phyloP scores from a whole-genome alignment of 495 filamentous ascomycete species.

The Talaromyces borbonicus region DNA sequence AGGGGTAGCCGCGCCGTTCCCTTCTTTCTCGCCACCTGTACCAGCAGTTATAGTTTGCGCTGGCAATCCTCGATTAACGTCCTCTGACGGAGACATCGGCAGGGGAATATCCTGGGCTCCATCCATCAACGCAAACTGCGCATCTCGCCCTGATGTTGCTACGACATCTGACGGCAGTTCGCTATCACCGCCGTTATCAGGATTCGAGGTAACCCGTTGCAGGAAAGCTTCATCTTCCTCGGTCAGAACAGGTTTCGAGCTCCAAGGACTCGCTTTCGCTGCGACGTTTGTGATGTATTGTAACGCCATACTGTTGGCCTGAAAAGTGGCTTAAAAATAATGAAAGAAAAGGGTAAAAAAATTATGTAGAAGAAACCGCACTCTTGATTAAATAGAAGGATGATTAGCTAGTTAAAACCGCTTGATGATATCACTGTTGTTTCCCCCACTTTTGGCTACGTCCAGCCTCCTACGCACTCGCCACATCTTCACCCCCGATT shows the following conservation, averaged over 20 bases:
- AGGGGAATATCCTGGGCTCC: conserved; percentile 26
- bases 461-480: conserved; percentile 1
- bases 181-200: conserved; percentile 10
- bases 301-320: conserved; percentile 20
- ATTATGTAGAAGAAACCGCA: not conserved
- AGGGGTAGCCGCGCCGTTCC: conserved; percentile 12
- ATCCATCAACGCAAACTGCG: conserved; percentile 20
- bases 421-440: not conserved
- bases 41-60: conserved; percentile 23
- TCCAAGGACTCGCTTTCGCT: conserved; percentile 23
- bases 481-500: not conserved
- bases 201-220: conserved; percentile 32
- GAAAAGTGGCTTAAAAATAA: not conserved
- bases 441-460: not conserved
- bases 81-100: conserved; percentile 30
- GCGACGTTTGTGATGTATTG: conserved; percentile 31
- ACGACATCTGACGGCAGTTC: conserved; percentile 8
- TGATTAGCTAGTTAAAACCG: not conserved
- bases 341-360: not conserved
- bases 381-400: not conserved
- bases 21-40: conserved; percentile 10
- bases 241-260: conserved; percentile 36
- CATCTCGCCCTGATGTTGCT: conserved; percentile 16
- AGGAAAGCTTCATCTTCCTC: conserved; percentile 48
- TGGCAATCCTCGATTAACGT: conserved; percentile 26